These are phyloP conservation scores for Notholithocarpus densiflorus DNA, from an alignment of 306 rosid genomes.

Conservation along the genomic window DNA sequence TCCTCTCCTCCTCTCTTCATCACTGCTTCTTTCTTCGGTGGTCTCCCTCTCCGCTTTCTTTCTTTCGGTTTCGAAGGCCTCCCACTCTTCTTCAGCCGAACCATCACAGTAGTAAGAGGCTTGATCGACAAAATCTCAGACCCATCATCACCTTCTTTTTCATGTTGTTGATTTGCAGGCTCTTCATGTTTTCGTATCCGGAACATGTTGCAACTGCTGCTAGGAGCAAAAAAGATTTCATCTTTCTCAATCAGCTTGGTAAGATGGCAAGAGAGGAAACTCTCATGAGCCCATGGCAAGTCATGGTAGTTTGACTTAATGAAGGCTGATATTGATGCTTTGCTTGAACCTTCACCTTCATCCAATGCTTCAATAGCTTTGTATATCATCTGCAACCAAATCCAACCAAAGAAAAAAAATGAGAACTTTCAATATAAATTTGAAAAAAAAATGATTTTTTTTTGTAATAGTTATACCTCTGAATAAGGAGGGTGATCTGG, in stretches of 20 bases:
- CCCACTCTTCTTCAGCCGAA: neutral
- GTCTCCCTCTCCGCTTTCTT: neutral
- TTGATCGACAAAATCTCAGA: no score
- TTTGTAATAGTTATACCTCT: neutral
- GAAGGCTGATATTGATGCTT: neutral
- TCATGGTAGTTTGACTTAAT: neutral
- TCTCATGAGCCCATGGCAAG: slow-evolving; percentile 1
- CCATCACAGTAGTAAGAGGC: no score
- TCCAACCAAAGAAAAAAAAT: neutral
- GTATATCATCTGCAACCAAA: neutral
- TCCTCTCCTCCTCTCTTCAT: neutral
- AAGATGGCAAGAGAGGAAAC: neutral
- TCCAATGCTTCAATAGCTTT: neutral
- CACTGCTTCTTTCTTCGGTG: neutral
- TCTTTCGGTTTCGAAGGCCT: neutral
- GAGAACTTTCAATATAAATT: neutral
- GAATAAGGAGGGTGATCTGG: slow-evolving; percentile 2
- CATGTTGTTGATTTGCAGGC: no score
- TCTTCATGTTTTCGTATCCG: no score
- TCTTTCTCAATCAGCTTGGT: neutral
- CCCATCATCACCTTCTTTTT: no score
- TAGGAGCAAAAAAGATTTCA: neutral
- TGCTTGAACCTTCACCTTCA: neutral
- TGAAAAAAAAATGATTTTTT: no score
- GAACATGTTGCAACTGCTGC: no score